Percentiles rank a stretch among this genome's conserved stretches.
Conservation (phyloP, 2,329 filamentous ascomycete species). For the Cadophora malorum region DNA sequence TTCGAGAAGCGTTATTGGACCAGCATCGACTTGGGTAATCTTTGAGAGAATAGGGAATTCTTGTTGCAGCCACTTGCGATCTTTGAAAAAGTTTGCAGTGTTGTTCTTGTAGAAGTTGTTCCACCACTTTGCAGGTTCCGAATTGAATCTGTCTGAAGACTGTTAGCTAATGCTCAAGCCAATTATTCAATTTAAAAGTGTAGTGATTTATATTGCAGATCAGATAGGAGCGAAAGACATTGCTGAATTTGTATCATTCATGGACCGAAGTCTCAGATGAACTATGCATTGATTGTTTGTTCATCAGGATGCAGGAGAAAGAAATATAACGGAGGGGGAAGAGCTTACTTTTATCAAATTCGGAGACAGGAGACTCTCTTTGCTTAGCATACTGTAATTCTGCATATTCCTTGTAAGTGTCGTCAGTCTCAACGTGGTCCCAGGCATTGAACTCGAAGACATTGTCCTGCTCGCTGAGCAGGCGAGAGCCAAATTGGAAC, state of each 20-base stretch:
- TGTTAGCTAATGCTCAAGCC: conserved; percentile 49
- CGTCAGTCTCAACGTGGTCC: conserved; percentile 96
- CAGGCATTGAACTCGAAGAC: conserved; percentile 98
- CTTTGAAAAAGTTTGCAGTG: conserved; percentile 96
- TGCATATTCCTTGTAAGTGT: conserved; percentile 84
- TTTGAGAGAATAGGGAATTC: conserved; percentile 90
- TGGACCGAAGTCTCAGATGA: conserved; percentile 65
- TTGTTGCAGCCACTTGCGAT: conserved; percentile 95
- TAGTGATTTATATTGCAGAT: conserved; percentile 46
- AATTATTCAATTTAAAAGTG: conserved; percentile 24
- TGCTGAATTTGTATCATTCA: conserved; percentile 65
- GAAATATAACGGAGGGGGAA: conserved; percentile 16
- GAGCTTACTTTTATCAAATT: conserved; percentile 83
- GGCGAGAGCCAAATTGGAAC: conserved; percentile 93
- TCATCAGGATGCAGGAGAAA: conserved; percentile 56
- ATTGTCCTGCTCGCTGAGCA: conserved; percentile 81
- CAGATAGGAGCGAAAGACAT: conserved; percentile 80
- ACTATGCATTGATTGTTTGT: conserved; percentile 67
- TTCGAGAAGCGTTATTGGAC: conserved; percentile 77
- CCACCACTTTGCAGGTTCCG: conserved; percentile 94
- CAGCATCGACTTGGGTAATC: conserved; percentile 73
- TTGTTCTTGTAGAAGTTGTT: conserved; percentile 99
- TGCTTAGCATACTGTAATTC: conserved; percentile 86
- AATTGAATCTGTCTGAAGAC: conserved; percentile 77
- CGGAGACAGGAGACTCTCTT: conserved; percentile 83